phyloP scores from a whole-genome alignment of 345 rosid genomes.

The Citrus medica region DNA sequence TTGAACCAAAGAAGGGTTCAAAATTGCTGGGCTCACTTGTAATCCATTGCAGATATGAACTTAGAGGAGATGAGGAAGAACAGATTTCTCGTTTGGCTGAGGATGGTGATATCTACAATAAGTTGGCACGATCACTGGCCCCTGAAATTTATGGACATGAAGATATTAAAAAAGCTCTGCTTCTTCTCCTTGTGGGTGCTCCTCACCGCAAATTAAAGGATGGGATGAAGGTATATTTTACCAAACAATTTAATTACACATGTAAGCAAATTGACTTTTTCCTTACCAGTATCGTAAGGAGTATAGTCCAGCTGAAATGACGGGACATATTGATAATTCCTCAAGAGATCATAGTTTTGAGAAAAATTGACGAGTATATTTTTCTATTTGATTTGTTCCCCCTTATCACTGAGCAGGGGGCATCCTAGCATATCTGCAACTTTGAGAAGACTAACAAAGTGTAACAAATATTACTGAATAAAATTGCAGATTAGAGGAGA shows the following conservation, averaged over 20 bases:
- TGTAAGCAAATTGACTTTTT: not conserved
- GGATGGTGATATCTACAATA: slow-evolving; percentile 96
- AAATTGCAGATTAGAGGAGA: slow-evolving; percentile 91
- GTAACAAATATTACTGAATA: not conserved
- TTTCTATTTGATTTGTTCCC: not conserved
- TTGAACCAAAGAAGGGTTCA: not conserved
- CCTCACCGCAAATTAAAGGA: slow-evolving; percentile 93
- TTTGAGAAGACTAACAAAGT: not conserved
- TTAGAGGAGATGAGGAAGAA: slow-evolving; percentile 81
- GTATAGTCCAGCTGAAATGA: not conserved
- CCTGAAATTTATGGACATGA: slow-evolving; percentile 99
- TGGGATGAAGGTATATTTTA: slow-evolving; percentile 85
- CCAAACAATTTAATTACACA: not conserved
- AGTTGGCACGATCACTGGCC: slow-evolving; percentile 84
- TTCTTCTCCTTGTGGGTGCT: slow-evolving; percentile 95
- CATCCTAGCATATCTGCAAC: not conserved
- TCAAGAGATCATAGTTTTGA: not conserved
- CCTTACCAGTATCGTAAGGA: not conserved
- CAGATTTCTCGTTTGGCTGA: slow-evolving; percentile 84
- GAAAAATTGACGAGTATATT: not conserved
- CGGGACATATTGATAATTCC: not conserved
- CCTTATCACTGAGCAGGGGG: not conserved
- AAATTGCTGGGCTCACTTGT: not conserved
- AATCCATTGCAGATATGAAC: slow-evolving; percentile 64
- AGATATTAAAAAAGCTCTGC: slow-evolving; percentile 92